phyloP scores from a whole-genome alignment of 2,329 filamentous ascomycete genomes.

The Xylaria sp. region DNA sequence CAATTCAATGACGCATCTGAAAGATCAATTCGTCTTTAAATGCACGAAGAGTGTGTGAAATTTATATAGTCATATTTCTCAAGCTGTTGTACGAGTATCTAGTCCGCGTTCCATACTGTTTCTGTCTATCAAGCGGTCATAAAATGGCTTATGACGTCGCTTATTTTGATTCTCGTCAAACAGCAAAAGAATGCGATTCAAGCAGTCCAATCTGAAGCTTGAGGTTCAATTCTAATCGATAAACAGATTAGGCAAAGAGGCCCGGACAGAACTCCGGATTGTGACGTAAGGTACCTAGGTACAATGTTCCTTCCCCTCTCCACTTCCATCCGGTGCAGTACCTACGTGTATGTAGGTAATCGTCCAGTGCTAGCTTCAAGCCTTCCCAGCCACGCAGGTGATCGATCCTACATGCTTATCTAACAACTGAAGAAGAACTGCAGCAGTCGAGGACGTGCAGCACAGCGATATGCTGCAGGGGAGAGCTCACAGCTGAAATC shows the following conservation, averaged over 20 bases:
- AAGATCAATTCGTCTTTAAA: not conserved
- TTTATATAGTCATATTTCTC: not conserved
- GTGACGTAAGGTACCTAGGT: conserved; percentile 20
- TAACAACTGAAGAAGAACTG: not conserved
- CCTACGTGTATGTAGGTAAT: no score
- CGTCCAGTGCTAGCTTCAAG: not conserved
- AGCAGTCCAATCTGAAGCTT: not conserved
- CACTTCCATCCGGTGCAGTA: not conserved
- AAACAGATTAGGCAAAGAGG: no score
- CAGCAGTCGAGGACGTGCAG: conserved; percentile 1
- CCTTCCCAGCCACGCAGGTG: not conserved
- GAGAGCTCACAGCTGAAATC: conserved; percentile 7
- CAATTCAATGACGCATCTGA: not conserved
- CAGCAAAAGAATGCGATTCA: not conserved
- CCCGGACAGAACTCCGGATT: conserved; percentile 11
- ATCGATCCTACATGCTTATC: not conserved
- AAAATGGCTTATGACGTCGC: conserved; percentile 26
- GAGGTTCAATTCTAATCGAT: conserved; percentile 1
- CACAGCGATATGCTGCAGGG: not conserved
- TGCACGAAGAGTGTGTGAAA: not conserved
- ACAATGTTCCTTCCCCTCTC: not conserved
- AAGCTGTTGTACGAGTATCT: not conserved
- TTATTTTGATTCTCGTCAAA: not conserved
- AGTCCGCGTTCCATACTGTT: not conserved
- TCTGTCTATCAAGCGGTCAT: conserved; percentile 20